Base-by-base conservation (phyloP, 768 basidiomycete species). In the Rhizopogon rudus region DNA sequence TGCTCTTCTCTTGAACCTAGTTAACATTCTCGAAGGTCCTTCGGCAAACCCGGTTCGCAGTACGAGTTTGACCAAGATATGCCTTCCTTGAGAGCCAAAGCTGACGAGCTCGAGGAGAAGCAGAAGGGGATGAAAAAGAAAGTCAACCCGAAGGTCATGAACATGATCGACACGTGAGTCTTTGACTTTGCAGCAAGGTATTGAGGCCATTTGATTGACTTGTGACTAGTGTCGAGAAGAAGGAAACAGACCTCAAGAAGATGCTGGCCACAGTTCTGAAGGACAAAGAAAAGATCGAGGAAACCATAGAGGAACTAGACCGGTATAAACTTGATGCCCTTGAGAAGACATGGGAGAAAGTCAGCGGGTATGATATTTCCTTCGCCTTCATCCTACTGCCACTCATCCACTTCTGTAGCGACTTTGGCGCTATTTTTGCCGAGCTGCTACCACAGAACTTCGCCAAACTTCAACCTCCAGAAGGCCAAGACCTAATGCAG, bases 401-500 rank as follows among this genome's bases (percentile, higher is more conserved):
- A 41, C 52, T 22, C 20, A 16, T 37, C 31, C 33, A 16, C 20
- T 52, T 31, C 51, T 35, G 8, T 65, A 96, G 94, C 40, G 95
- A 98, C 71, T 99, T 99, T 66, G 97, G 97, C 7, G 84, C 81
- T 9, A 98, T 99, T 68, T 98, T 99, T 66, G 93, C 86, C 1
- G 97, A 99, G 62, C 77, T 99, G 5, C 73, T 99, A 2, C 97
- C 97, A 0, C 94, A 95, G 28, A 99, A 98, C 67, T 96, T 94
- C 64, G 92, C 94, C 9, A 37, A 37, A 13, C 75, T 99, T 37
- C 35, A 37, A 10, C 35, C 35, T 12, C 35, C 35, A 3, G 96
- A 98, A 39, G 90, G 89, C 0, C 86, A 92, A 69, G 94, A 98
- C 67, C 77, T 99, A 57, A 96, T 93, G 72, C 82, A 93, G 54